A percentile compares a stretch with the other conserved stretches of the same genome.
Evolutionary conservation across 805 yeast species (phyloP).

Genomic region (Metschnikowia noctiluminum): DNA sequence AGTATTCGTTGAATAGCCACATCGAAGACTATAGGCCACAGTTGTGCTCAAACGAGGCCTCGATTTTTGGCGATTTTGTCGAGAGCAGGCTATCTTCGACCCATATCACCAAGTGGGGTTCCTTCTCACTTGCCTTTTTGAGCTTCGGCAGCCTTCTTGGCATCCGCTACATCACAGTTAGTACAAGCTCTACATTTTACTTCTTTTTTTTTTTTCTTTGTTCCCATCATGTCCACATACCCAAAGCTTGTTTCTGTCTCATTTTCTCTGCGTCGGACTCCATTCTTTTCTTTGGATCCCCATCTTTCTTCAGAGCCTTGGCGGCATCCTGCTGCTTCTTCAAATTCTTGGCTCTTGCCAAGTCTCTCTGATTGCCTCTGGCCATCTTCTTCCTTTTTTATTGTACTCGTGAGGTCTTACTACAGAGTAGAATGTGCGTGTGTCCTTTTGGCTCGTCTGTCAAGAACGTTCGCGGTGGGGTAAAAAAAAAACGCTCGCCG

Average conservation of each 20-base stretch:
- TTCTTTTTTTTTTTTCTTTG: not conserved
- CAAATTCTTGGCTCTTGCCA: conserved; percentile 82
- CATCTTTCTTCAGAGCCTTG: conserved; percentile 60
- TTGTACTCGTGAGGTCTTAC: no score
- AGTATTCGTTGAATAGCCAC: no score
- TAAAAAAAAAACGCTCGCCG: no score
- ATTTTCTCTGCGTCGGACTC: conserved; percentile 88
- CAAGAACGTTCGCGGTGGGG: no score
- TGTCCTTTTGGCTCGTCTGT: no score
- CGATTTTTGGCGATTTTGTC: no score
- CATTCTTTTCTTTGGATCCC: conserved; percentile 82
- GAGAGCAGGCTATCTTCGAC: no score
- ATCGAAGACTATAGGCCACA: no score
- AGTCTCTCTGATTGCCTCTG: conserved; percentile 94
- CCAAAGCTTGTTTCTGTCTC: conserved; percentile 84
- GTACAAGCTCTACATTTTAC: conserved; percentile 1
- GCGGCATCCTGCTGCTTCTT: conserved; percentile 76
- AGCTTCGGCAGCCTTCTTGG: conserved; percentile 37
- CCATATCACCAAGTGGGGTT: conserved; percentile 20
- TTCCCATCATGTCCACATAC: conserved; percentile 34
- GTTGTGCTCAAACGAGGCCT: no score
- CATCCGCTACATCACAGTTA: conserved; percentile 39
- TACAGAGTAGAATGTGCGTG: no score
- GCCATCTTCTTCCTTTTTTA: conserved; percentile 52
- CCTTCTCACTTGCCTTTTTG: conserved; percentile 61